Base-by-base conservation (phyloP, 495 filamentous ascomycete genomes). In the Physcia stellaris region DNA sequence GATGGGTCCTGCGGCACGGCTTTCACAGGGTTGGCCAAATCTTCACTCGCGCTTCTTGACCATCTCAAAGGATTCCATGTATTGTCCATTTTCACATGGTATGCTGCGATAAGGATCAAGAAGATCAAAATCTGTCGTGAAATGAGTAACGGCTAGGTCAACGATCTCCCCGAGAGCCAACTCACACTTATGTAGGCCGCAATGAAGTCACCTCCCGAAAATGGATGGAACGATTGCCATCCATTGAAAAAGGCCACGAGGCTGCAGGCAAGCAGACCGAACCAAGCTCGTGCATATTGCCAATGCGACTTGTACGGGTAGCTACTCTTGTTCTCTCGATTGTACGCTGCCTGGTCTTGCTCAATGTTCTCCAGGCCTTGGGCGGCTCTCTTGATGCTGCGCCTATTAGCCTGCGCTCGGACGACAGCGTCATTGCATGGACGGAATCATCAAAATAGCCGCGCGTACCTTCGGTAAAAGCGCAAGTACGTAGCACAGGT, bases 241-340 rank as follows among this genome's bases (percentile, higher is more conserved):
- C 63, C 64, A 40, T 68, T 70, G 49, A 70, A 70, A 6, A 67
- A 27, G 4, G 63, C 51, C 0, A 70, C 42, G 4, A 67, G 35
- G 10, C 53, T 47, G 37, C 64, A 63, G 18, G 57, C 57, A 6
- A 57, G 35, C n/a, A 68, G 27, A 2, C 63, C 66, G 37, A 67
- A 70, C 17, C 46, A 51, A 3, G 58, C 64, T 31, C 61, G 59
- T 18, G 68, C 50, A 42, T 57, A 58, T 45, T 70, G 66, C 3
- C 62, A 61, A 42, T 66, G 64, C 0, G 62, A 62, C 37, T 63
- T 63, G 38, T 68, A 68, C 0, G 63, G 63, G 36, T 69, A 69
- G 22, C 57, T 48, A 6, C 46, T 46, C 32, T 50, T 43, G 38
- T 66, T 53, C 27, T 65, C 54, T 28, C 63, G 52, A 40, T 68